phyloP scores from a whole-genome alignment of 306 rosid genomes.

The Neltuma alba region DNA sequence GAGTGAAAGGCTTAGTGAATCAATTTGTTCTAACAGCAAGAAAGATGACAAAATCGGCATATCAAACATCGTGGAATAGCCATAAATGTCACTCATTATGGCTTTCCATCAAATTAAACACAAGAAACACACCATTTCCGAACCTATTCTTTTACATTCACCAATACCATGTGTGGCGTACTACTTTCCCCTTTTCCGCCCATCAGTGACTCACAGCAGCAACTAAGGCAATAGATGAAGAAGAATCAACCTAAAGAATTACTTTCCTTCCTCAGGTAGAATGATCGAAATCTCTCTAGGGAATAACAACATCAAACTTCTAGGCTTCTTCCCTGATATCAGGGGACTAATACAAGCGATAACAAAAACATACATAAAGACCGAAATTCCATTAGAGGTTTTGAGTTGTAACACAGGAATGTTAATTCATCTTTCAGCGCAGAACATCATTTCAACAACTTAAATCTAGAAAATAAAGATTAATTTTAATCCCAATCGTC shows the following conservation, averaged over 20 bases:
- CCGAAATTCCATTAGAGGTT: background rate
- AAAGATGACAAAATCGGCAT: background rate
- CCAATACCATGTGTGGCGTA: too few relatives aligned
- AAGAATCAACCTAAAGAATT: too few relatives aligned
- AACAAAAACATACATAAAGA: background rate
- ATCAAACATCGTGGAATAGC: background rate
- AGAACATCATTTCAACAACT: constrained; percentile 12
- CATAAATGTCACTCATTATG: too few relatives aligned
- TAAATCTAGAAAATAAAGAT: background rate
- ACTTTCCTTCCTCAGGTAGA: too few relatives aligned
- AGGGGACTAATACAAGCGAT: background rate
- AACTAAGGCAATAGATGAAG: too few relatives aligned
- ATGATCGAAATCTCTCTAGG: too few relatives aligned
- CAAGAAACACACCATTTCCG: too few relatives aligned
- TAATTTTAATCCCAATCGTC: background rate
- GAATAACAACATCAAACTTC: background rate
- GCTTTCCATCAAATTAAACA: too few relatives aligned
- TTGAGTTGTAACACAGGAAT: background rate
- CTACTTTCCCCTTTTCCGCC: too few relatives aligned
- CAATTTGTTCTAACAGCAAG: background rate
- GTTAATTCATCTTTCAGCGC: background rate
- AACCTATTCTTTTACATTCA: too few relatives aligned
- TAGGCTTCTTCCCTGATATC: background rate
- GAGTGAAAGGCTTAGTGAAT: background rate
- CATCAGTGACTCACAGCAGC: too few relatives aligned